Conservation (phyloP, 2,329 filamentous ascomycete genomes). For the Immersiporthe knoxdaviesiana region DNA sequence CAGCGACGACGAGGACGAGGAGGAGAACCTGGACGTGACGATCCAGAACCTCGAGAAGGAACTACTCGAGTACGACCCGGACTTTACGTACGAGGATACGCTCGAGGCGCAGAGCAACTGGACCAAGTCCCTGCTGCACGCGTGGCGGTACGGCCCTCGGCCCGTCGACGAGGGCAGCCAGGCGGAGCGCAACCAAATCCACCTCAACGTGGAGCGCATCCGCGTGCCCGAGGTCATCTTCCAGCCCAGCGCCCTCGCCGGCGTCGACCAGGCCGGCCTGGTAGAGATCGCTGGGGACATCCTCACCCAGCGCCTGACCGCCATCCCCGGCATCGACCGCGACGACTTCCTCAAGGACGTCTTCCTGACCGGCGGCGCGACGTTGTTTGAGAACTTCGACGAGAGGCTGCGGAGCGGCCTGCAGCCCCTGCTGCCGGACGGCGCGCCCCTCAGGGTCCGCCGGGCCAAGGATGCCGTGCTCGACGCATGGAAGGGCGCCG, state of each 20-base stretch:
- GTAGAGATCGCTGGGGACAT: constrained; percentile 92
- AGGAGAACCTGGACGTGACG: constrained; percentile 77
- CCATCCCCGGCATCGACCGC: constrained; percentile 53
- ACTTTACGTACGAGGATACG: constrained; percentile 90
- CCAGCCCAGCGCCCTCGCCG: constrained; percentile 81
- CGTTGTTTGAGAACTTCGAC: constrained; percentile 84
- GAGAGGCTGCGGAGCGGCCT: constrained; percentile 77
- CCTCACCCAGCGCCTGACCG: constrained; percentile 76
- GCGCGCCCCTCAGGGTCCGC: constrained; percentile 69
- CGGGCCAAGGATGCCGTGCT: constrained; percentile 75
- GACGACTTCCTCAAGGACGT: constrained; percentile 80
- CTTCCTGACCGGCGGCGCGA: constrained; percentile 94
- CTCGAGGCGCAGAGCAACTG: constrained; percentile 92
- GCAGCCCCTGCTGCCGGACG: constrained; percentile 70
- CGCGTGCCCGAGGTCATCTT: constrained; percentile 92
- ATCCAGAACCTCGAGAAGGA: constrained; percentile 82
- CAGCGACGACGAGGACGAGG: constrained; percentile 88
- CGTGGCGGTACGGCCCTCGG: constrained; percentile 84
- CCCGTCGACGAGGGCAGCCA: constrained; percentile 82
- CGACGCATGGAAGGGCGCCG: constrained; percentile 93
- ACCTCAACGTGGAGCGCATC: constrained; percentile 96
- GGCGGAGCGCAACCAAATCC: constrained; percentile 81
- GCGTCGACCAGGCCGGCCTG: constrained; percentile 89
- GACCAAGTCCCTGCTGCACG: constrained; percentile 89
- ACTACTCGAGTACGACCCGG: constrained; percentile 81